phyloP scores from a whole-genome alignment of 352 stramenopile genomes.

The Globisporangium camurandrum region DNA sequence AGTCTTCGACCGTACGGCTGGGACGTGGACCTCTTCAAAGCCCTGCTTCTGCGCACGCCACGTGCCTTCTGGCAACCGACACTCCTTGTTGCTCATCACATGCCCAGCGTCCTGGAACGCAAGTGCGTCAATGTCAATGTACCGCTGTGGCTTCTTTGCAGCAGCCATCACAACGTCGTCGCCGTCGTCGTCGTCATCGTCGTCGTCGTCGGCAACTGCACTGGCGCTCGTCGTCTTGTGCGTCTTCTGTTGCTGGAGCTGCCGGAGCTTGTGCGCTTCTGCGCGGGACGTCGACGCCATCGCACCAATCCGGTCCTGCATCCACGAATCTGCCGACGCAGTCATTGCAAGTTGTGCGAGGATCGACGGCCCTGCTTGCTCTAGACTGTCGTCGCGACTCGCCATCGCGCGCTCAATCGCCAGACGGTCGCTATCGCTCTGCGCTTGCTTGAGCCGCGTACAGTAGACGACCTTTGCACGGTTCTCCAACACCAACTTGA shows the following conservation, averaged over 20 bases:
- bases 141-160: slow-evolving; percentile 65
- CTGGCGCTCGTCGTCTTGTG: background rate
- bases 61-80: slow-evolving; percentile 92
- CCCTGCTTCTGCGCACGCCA: slow-evolving; percentile 98
- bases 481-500: slow-evolving; percentile 97
- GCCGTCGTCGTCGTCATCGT: slow-evolving; percentile 35
- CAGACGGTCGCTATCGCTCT: slow-evolving; percentile 87
- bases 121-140: slow-evolving; percentile 94
- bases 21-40: slow-evolving; percentile 98
- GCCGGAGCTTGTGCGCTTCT: slow-evolving; percentile 76
- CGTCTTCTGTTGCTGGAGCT: slow-evolving; percentile 53
- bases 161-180: slow-evolving; percentile 46
- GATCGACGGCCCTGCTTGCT: slow-evolving; percentile 87
- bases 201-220: slow-evolving; percentile 26
- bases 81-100: slow-evolving; percentile 98
- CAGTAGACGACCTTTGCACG: slow-evolving; percentile 95
- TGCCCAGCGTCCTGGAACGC: slow-evolving; percentile 94
- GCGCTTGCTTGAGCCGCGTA: slow-evolving; percentile 94
- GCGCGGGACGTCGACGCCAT: slow-evolving; percentile 80
- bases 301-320: slow-evolving; percentile 85
- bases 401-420: slow-evolving; percentile 89
- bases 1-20: slow-evolving; percentile 87
- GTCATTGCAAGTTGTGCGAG: slow-evolving; percentile 88
- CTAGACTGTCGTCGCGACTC: slow-evolving; percentile 64
- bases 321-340: slow-evolving; percentile 91